phyloP scores from a whole-genome alignment of 768 basidiomycete genomes.

The Naganishia vishniacii region DNA sequence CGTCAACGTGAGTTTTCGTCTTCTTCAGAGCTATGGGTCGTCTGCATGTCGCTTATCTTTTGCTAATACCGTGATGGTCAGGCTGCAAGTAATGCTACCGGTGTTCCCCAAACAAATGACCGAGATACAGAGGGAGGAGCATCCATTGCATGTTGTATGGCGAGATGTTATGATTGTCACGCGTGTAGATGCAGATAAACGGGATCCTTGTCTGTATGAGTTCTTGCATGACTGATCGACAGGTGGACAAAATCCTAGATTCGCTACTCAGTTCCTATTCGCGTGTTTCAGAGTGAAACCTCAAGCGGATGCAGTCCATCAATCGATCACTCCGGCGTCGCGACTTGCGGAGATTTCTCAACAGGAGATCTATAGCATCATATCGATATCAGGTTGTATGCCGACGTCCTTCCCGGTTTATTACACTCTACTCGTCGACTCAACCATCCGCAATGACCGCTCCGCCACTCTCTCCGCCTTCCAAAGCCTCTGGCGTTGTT shows the following conservation, averaged over 20 bases:
- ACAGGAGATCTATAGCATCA: too few species aligned
- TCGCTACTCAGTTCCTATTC: background rate
- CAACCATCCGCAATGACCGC: background rate
- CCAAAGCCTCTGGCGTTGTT: background rate
- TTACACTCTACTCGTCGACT: too few species aligned
- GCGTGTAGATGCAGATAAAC: too few species aligned
- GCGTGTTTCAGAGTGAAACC: background rate
- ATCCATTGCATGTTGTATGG: slow-evolving; percentile 15
- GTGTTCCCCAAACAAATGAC: too few species aligned
- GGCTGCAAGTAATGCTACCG: slow-evolving; percentile 19
- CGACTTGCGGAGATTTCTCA: too few species aligned
- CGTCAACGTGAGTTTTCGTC: slow-evolving; percentile 41
- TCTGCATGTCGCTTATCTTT: background rate
- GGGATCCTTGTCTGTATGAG: too few species aligned
- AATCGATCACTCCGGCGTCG: too few species aligned
- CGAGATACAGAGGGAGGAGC: too few species aligned
- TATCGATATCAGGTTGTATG: too few species aligned
- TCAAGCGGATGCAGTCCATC: background rate
- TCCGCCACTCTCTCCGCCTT: background rate
- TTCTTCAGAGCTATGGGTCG: background rate
- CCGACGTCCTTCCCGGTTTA: too few species aligned
- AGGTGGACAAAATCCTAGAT: too few species aligned
- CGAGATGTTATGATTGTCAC: background rate
- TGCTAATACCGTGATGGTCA: background rate
- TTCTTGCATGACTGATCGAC: too few species aligned